Percentiles rank a stretch among this genome's conserved stretches.
These are phyloP conservation scores for Candida peoriensis DNA, from an alignment of 805 yeast species.

Conservation along the genomic window DNA sequence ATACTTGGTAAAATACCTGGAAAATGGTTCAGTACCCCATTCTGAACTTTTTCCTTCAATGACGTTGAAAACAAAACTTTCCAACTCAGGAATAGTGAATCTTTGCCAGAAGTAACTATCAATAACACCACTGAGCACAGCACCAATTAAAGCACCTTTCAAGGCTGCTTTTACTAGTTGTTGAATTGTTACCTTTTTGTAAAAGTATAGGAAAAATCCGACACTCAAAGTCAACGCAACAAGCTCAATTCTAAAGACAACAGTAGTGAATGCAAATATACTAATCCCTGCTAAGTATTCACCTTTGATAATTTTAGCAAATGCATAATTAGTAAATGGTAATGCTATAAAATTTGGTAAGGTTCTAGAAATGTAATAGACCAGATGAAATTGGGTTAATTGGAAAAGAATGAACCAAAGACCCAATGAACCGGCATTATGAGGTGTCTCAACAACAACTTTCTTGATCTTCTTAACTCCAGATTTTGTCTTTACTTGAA, in stretches of 20 bases:
- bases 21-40: conserved; percentile 84
- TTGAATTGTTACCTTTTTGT: conserved; percentile 40
- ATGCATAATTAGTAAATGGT: conserved; percentile 60
- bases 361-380: conserved; percentile 77
- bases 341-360: conserved; percentile 79
- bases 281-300: conserved; percentile 40
- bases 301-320: conserved; percentile 47
- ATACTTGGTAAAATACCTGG: conserved; percentile 55
- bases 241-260: conserved; percentile 70
- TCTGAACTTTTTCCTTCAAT: conserved; percentile 64
- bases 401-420: conserved; percentile 58
- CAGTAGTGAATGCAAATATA: conserved; percentile 55
- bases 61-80: conserved; percentile 70
- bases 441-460: conserved; percentile 7
- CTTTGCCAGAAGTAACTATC: conserved; percentile 77
- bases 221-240: conserved; percentile 49
- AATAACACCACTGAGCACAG: conserved; percentile 38
- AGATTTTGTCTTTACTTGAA: conserved; percentile 1
- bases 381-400: conserved; percentile 70
- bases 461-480: conserved; percentile 11
- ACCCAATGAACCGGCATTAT: conserved; percentile 30
- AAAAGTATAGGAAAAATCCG: conserved; percentile 38
- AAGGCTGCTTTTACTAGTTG: conserved; percentile 35
- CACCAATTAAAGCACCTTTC: conserved; percentile 51
- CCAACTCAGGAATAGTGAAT: conserved; percentile 67